Evolutionary conservation across 164 flowering plant species (phyloP).

Genomic region (Kalanchoe fedtschenkoi): DNA sequence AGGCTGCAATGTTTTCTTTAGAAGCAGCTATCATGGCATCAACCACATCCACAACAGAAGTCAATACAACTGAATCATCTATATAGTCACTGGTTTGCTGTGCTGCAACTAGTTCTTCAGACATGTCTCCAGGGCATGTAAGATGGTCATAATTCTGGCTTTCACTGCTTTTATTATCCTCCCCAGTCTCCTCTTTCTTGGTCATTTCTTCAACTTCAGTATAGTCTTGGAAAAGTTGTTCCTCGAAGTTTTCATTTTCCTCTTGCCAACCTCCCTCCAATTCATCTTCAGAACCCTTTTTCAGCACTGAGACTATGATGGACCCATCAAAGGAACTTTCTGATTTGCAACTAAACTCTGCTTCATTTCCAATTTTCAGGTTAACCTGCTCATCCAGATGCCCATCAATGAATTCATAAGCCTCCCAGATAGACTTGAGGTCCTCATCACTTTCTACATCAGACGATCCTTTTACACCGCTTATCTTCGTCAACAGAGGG

Average conservation of each 20-base stretch:
- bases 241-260: constrained; percentile 12
- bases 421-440: constrained; percentile 11
- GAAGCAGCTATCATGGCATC: not conserved
- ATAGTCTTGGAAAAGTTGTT: not conserved
- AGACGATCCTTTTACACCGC: constrained; percentile 2
- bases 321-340: constrained; percentile 5
- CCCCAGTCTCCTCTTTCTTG: not conserved
- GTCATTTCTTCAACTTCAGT: not conserved
- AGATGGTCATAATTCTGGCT: no score
- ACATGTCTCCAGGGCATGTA: no score
- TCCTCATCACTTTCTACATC: constrained; percentile 3
- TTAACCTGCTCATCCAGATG: constrained; percentile 12
- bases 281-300: constrained; percentile 11
- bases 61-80: not conserved
- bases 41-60: not conserved
- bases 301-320: not conserved
- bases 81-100: not conserved
- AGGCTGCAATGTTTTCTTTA: not conserved
- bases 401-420: constrained; percentile 7
- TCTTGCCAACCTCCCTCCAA: constrained; percentile 15
- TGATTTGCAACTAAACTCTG: not conserved
- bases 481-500: not conserved
- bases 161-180: no score
- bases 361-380: constrained; percentile 5
- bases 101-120: not conserved